Conservation (phyloP, 108 stramenopile genomes). For the Conticribra guillardii region DNA sequence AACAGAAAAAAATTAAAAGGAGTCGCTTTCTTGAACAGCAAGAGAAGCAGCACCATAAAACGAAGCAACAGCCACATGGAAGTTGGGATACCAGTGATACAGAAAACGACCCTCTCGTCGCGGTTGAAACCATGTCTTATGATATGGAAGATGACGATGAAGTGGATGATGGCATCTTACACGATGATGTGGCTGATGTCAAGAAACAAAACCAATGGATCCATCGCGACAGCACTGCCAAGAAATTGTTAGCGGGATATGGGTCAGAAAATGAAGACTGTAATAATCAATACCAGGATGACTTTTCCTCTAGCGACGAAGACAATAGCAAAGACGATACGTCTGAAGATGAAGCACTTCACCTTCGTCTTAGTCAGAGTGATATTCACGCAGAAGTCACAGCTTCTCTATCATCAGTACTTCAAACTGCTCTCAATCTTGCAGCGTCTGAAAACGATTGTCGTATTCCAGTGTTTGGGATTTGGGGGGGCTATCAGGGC, state of each 20-base stretch:
- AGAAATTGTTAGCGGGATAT: no score
- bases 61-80: not conserved
- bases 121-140: not conserved
- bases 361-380: constrained; percentile 16
- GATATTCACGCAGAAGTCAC: constrained; percentile 37
- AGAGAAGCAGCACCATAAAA: not conserved
- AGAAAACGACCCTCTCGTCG: not conserved
- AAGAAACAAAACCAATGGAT: no score
- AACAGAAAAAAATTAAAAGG: not conserved
- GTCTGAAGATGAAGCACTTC: constrained; percentile 5
- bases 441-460: constrained; percentile 69
- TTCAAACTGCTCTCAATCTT: constrained; percentile 78
- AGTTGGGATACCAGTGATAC: not conserved
- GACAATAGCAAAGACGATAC: not conserved
- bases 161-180: not conserved
- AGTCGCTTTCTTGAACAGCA: no score
- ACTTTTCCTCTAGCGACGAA: constrained; percentile 3
- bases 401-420: constrained; percentile 25
- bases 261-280: not conserved
- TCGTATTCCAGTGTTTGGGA: constrained; percentile 77
- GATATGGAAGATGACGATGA: not conserved
- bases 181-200: not conserved
- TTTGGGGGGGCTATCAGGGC: constrained; percentile 71
- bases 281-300: not conserved
- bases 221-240: no score